Base-by-base conservation (phyloP, 108 stramenopile species). In the Stephanodiscus triporus region DNA sequence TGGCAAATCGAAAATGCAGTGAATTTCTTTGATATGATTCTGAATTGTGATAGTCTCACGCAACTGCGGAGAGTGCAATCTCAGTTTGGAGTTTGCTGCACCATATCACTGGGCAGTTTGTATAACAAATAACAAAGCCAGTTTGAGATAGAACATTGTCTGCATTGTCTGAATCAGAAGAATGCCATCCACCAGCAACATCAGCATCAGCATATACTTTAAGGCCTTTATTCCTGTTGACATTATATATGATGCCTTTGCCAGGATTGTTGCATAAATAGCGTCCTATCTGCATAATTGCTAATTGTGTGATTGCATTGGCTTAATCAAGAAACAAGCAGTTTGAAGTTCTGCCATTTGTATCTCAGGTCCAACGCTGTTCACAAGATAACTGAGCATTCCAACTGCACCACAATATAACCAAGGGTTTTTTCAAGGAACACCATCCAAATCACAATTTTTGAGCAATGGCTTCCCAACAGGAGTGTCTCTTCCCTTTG, bases 311-410 rank as follows among this genome's bases (percentile, higher is more conserved):
- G 23, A 19, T 40, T 37, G 13, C 56, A 69, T 75, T 49, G 87
- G 84, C 37, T 43, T 14, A 50, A 56, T n/a, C 8, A 57, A 50
- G 62, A 83, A 87, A 38, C 84, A 23, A 5, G 87, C 87, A 30
- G 58, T 60, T 68, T 80, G 78, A 24, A 75, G 59, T 2, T 65
- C 55, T 7, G 75, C 69, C 23, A 80, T 76, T 11, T 68, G 22
- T 43, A 80, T 71, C 20, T 83, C 82, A 20, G 82, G 82, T 14
- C 78, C 17, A 1, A 70, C 47, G 8, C 75, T 59, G 13, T 53
- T 29, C 24, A 20, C 47, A 11, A 80, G 36, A 66, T 80, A 84
- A 8, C 56, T 57, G 2, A 80, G 60, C 69, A 70, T 83, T n/a
- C 82, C 82, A 14, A 83, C 59, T 20, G 19, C 51, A 20, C 51